Base-by-base conservation (phyloP, 2,329 filamentous ascomycete genomes). In the Polytolypa hystricis region DNA sequence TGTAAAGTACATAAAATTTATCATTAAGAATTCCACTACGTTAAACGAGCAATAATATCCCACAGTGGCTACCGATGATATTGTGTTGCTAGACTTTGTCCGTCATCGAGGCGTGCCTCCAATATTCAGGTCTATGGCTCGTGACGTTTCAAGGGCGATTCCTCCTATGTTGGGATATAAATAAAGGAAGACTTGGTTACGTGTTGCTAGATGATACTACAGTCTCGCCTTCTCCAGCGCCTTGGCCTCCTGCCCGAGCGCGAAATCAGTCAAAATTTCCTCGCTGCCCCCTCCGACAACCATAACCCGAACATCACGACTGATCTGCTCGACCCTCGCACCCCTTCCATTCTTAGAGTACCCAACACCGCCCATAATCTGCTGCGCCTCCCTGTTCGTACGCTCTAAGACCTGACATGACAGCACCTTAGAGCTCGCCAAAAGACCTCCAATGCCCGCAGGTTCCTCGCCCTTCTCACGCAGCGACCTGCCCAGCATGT, bases 341-440 rank as follows among this genome's bases (percentile, higher is more conserved):
- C 69, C 69, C 27, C 62, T 66, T 0, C 69, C 69, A 26, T 58
- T 57, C 43, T 59, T 65, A 29, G 69, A 64, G 52, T 73, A 73
- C 2, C 69, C 68, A 4, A 66, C 59, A 0, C 69, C 69, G 6
- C 69, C 69, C 47, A 74, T 56, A 10, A 74, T 61, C 49, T 74
- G 71, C 51, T 74, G 70, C 3, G 70, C 69, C 44, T 74, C 70
- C 10, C 70, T 60, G 32, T 65, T 65, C 30, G 65, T 68, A 48
- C 68, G 66, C 49, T 74, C 70, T 28, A 73, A 52, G 30, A 68
- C 69, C 34, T 66, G 56, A 0, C 69, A 71, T 16, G 63, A 66
- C 52, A 70, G 65, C 3, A 72, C 65, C 44, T 73, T 73, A 20
- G 69, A 49, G 41, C 71, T 50, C 0, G 69, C 69, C 11, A 67